Percentiles rank a stretch among this genome's conserved stretches.
These are phyloP conservation scores for Hypoxylon sp. DNA, from an alignment of 2,329 filamentous ascomycete genomes.

Conservation along the genomic window DNA sequence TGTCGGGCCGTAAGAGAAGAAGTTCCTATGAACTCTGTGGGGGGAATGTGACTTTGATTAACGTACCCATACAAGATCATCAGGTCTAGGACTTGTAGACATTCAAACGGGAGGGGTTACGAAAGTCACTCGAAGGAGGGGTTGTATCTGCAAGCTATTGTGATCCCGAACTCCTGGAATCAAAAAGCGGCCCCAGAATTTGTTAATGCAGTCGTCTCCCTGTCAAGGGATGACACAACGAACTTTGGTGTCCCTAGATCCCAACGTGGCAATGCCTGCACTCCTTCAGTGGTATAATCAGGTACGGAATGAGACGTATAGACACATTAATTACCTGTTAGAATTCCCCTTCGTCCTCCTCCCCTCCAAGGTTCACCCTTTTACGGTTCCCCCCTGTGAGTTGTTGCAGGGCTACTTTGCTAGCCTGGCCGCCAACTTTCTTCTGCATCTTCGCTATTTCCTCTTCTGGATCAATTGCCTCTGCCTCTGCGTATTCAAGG, in stretches of 20 bases:
- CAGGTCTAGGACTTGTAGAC: slow-evolving; percentile 49
- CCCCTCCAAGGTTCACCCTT: slow-evolving; percentile 88
- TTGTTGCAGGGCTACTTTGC: slow-evolving; percentile 91
- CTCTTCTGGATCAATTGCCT: slow-evolving; percentile 91
- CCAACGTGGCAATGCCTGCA: slow-evolving; percentile 50
- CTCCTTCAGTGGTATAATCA: slow-evolving; percentile 50
- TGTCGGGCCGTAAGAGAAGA: slow-evolving; percentile 41
- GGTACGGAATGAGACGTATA: slow-evolving; percentile 48
- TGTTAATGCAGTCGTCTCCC: slow-evolving; percentile 43
- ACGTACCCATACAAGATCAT: slow-evolving; percentile 51
- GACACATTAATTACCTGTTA: slow-evolving; percentile 53
- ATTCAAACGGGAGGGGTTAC: slow-evolving; percentile 48
- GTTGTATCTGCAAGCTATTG: slow-evolving; percentile 46
- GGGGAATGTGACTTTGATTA: slow-evolving; percentile 55
- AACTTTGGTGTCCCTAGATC: slow-evolving; percentile 47
- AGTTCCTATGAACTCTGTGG: slow-evolving; percentile 33
- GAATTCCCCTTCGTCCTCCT: slow-evolving; percentile 70
- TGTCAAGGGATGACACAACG: slow-evolving; percentile 51
- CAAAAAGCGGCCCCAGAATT: slow-evolving; percentile 34
- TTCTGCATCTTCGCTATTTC: slow-evolving; percentile 97
- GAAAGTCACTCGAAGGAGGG: slow-evolving; percentile 47
- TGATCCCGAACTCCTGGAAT: slow-evolving; percentile 46
- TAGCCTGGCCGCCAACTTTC: slow-evolving; percentile 91
- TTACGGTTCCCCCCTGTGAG: slow-evolving; percentile 86
- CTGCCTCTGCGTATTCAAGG: slow-evolving; percentile 90